Base-by-base conservation (phyloP, 495 filamentous ascomycete species). In the Penicillium crystallinum region DNA sequence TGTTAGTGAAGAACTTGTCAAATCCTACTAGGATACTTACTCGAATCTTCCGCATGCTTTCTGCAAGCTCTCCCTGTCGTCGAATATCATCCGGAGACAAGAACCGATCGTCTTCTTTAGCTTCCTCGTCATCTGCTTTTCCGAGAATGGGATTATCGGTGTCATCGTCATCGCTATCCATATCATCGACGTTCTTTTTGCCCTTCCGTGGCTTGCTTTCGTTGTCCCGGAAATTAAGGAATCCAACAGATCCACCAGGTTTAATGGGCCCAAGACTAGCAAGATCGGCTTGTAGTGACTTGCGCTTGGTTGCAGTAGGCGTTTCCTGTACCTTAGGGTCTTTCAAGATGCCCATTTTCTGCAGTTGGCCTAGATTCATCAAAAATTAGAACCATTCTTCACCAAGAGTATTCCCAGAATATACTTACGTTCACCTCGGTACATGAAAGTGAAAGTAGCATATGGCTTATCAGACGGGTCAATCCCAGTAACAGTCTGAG, bases 401-500 rank as follows among this genome's bases (percentile, higher is more conserved):
- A 15, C 41, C 37, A 41, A 35, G 4, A 25, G 4, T 9, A 15
- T 25, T 31, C 23, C n/a, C 17, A 27, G 15, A 19, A 14, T 43
- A 10, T 38, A 81, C 91, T 77, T 75, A 96, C 93, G 85, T 69
- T 96, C 88, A 64, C 95, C 93, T 48, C 93, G 82, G 65, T 99
- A 99, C 75, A 97, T 88, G 65, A 99, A 99, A 5, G 95, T 96
- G 67, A 99, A 99, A 10, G 87, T 86, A 1, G 93, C 93, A 72
- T 96, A 99, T 14, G 95, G 95, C 67, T 90, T 89, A 48, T 97
- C 91, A 21, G 90, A 88, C 0, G 88, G 85, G 69, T 99, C 93
- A 57, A 99, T 95, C n/a, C 93, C 93, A 19, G 91, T 97, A 15
- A 99, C 93, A 0, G 92, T 97, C 70, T 99, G 93, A 0, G 95